Evolutionary conservation across 2,329 filamentous ascomycete species (phyloP).

Genomic region (Curvularia sp.): DNA sequence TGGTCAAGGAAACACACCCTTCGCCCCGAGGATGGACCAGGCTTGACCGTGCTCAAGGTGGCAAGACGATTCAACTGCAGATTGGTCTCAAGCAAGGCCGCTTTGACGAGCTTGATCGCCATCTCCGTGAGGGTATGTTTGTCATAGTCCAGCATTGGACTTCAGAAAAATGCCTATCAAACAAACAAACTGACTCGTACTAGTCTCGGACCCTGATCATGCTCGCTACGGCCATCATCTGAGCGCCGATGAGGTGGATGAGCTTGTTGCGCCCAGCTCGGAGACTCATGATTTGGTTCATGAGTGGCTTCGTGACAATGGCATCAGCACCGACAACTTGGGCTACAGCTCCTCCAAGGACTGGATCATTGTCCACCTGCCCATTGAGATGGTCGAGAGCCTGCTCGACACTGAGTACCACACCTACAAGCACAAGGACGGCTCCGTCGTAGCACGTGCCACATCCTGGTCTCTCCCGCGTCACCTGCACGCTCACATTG

Average conservation of each 20-base stretch:
- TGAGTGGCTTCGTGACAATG: slow-evolving; percentile 64
- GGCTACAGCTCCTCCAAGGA: slow-evolving; percentile 62
- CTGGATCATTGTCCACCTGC: slow-evolving; percentile 63
- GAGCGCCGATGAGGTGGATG: slow-evolving; percentile 59
- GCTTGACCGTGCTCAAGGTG: slow-evolving; percentile 56
- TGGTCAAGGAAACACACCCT: slow-evolving; percentile 63
- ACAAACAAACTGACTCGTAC: background rate
- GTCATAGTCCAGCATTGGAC: background rate
- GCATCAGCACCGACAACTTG: slow-evolving; percentile 55
- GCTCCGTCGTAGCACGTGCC: slow-evolving; percentile 60
- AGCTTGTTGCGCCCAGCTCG: slow-evolving; percentile 61
- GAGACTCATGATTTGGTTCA: slow-evolving; percentile 61
- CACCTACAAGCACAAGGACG: slow-evolving; percentile 62
- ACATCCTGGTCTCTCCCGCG: slow-evolving; percentile 65
- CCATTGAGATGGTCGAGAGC: slow-evolving; percentile 59
- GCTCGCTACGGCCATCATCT: slow-evolving; percentile 64
- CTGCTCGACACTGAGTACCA: slow-evolving; percentile 60
- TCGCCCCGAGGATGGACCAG: slow-evolving; percentile 61
- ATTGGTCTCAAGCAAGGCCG: slow-evolving; percentile 66
- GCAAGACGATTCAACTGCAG: slow-evolving; percentile 60
- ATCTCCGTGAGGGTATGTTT: slow-evolving; percentile 58
- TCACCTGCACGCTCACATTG: slow-evolving; percentile 65
- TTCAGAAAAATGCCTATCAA: background rate
- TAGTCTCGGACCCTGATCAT: slow-evolving; percentile 55
- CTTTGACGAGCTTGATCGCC: slow-evolving; percentile 62